Conservation (phyloP, 345 rosid species). For the Gossypium sturtianum region DNA sequence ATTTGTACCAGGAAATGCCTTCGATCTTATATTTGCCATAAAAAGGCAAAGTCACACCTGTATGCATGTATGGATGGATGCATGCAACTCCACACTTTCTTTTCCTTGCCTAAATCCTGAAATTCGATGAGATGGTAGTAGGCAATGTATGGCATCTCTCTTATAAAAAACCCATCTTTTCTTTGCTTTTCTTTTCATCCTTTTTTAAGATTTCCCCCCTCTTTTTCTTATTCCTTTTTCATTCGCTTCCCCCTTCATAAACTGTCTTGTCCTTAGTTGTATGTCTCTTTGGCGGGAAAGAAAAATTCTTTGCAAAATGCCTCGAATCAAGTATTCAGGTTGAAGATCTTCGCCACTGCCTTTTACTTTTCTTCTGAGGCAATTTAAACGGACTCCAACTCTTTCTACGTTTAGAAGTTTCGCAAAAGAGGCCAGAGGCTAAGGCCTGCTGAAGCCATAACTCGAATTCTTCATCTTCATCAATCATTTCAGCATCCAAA, state of each 20-base stretch:
- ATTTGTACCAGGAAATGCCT: neutral
- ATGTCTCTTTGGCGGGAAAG: neutral
- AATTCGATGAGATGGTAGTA: neutral
- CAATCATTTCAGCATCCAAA: conserved; percentile 87
- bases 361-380: conserved; percentile 72
- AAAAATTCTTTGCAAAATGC: neutral
- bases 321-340: conserved; percentile 27
- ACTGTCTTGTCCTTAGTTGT: neutral
- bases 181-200: neutral
- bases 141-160: neutral
- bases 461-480: conserved; percentile 85
- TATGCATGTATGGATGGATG: neutral
- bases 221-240: neutral
- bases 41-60: neutral
- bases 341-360: conserved; percentile 88
- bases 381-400: conserved; percentile 96
- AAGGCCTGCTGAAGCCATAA: conserved; percentile 86
- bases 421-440: conserved; percentile 88
- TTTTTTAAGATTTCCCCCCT: neutral
- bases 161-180: neutral
- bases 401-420: conserved; percentile 78
- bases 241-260: neutral
- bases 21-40: neutral
- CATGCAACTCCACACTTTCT: neutral
- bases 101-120: neutral